phyloP scores from a whole-genome alignment of 2,329 filamentous ascomycete genomes.

The Paracoccidioides brasiliensis region DNA sequence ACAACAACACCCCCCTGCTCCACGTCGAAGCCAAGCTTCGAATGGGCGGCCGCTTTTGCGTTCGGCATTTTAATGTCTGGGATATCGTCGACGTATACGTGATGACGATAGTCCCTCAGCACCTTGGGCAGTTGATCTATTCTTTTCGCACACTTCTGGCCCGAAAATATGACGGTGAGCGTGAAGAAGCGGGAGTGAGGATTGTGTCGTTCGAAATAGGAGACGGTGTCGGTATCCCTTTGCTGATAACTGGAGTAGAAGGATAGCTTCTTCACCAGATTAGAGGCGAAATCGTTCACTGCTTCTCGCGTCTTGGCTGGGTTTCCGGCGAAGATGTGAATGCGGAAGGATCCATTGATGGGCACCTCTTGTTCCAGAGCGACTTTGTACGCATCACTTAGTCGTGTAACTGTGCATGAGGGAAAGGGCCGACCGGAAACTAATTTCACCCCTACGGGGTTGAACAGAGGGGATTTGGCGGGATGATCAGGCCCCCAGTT shows the following conservation, averaged over 20 bases:
- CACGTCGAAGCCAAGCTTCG: constrained; percentile 69
- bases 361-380: constrained; percentile 84
- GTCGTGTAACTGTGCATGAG: constrained; percentile 70
- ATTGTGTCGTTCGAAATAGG: constrained; percentile 69
- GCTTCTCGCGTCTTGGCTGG: constrained; percentile 48
- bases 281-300: constrained; percentile 54
- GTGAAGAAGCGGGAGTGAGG: constrained; percentile 76
- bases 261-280: constrained; percentile 51
- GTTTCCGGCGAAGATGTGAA: constrained; percentile 74
- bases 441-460: constrained; percentile 52
- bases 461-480: constrained; percentile 56
- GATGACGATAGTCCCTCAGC: constrained; percentile 63
- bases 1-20: constrained; percentile 68
- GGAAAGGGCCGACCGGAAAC: constrained; percentile 62
- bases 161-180: constrained; percentile 61
- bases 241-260: constrained; percentile 59
- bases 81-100: constrained; percentile 77
- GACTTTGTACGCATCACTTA: constrained; percentile 79
- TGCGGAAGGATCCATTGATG: constrained; percentile 72
- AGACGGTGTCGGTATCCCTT: constrained; percentile 47
- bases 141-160: constrained; percentile 55
- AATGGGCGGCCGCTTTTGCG: constrained; percentile 62
- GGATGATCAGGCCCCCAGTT: constrained; percentile 70
- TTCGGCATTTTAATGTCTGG: constrained; percentile 57
- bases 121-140: constrained; percentile 58